These are phyloP conservation scores for Backusella morwellensis DNA, from an alignment of 192 early-diverging fungal genomes.

Conservation along the genomic window DNA sequence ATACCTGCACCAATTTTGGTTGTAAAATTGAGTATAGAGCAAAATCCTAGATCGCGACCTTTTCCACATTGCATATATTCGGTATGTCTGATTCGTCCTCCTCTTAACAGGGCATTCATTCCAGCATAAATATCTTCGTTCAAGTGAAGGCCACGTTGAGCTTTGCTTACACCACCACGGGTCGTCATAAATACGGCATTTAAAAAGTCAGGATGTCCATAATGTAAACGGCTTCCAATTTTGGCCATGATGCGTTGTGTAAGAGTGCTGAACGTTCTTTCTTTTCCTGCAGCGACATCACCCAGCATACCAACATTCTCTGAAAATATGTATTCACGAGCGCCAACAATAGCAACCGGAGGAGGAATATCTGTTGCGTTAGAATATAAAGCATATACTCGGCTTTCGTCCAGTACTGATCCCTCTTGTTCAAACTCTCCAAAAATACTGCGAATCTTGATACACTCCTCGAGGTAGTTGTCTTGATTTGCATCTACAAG, in stretches of 20 bases:
- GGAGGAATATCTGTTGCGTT: constrained; percentile 35
- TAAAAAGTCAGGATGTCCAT: constrained; percentile 77
- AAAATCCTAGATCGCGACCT: constrained; percentile 73
- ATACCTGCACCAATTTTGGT: constrained; percentile 80
- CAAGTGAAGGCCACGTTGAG: constrained; percentile 72
- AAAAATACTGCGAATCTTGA: constrained; percentile 74
- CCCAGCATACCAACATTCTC: constrained; percentile 70
- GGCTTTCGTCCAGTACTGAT: constrained; percentile 27
- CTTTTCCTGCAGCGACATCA: constrained; percentile 74
- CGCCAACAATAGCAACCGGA: constrained; percentile 74
- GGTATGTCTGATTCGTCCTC: constrained; percentile 72
- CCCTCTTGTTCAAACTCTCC: constrained; percentile 72
- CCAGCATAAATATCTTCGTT: constrained; percentile 84
- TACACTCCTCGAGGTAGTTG: constrained; percentile 74
- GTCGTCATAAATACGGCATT: constrained; percentile 74
- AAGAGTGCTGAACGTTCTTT: constrained; percentile 71
- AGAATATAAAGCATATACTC: constrained; percentile 54
- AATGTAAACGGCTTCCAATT: constrained; percentile 66
- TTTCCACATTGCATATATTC: constrained; percentile 83
- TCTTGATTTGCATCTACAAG: constrained; percentile 80
- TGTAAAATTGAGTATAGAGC: constrained; percentile 72
- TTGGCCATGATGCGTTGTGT: constrained; percentile 75
- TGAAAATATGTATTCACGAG: constrained; percentile 70
- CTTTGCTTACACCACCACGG: constrained; percentile 73
- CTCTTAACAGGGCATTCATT: constrained; percentile 70